phyloP scores from a whole-genome alignment of 495 filamentous ascomycete genomes.

The Penicillium riverlandense region DNA sequence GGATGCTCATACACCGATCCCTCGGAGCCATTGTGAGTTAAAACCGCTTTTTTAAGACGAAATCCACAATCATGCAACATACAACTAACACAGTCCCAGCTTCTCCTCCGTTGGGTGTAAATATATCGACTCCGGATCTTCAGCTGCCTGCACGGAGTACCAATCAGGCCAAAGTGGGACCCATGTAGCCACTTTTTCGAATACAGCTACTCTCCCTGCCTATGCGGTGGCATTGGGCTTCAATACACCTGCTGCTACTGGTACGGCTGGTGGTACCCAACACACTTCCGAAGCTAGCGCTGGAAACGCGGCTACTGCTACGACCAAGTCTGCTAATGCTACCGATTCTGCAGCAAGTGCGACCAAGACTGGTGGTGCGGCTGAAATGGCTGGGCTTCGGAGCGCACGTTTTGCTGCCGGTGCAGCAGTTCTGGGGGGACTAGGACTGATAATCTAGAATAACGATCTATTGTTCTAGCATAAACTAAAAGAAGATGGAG shows the following conservation, averaged over 20 bases:
- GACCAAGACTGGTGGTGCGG: slow-evolving; percentile 1
- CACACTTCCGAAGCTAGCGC: slow-evolving; percentile 1
- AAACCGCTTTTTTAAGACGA: neutral
- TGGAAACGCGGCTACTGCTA: slow-evolving; percentile 1
- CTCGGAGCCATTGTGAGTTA: slow-evolving; percentile 1
- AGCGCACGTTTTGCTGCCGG: neutral
- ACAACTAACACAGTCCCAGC: neutral
- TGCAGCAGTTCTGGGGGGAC: neutral
- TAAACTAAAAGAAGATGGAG: too few relatives aligned
- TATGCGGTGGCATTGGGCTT: neutral
- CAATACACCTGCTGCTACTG: neutral
- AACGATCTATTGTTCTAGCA: too few relatives aligned
- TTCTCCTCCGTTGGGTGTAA: slow-evolving; percentile 1
- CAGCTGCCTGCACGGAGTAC: neutral
- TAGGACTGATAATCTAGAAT: neutral
- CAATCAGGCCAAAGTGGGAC: slow-evolving; percentile 1
- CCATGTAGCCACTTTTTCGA: neutral
- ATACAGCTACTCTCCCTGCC: neutral
- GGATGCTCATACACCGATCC: slow-evolving; percentile 1
- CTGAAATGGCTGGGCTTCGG: neutral
- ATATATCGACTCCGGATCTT: slow-evolving; percentile 1
- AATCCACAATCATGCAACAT: neutral
- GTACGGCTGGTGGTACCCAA: neutral
- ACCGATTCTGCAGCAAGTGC: neutral
- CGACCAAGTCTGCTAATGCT: neutral